Evolutionary conservation across 2,329 filamentous ascomycete genomes (phyloP), one percentile per base, ranked within the genome.

Genomic region (Calonectria pauciramosa): DNA sequence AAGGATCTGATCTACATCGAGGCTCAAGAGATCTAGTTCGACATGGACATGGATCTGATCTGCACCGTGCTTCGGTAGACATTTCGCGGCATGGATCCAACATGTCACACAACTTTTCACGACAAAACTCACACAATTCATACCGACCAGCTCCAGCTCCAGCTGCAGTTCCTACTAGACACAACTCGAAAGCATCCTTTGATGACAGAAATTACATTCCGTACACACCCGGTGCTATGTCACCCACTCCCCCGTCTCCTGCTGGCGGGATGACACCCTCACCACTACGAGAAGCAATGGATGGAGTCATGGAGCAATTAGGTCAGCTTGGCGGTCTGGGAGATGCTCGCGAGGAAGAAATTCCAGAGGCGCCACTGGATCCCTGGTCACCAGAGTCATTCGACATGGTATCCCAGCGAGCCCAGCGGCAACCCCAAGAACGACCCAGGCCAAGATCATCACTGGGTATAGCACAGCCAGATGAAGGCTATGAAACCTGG

Each of bases 341-440:
- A 23, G 88, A 93, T 79, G 88, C 91, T 52, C 89, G 90, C 71
- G 86, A 89, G 28, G 88, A 76, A 80, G 89, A 91, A 41, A 89
- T 90, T 34, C 89, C 91, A 0, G 89, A 91, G 52, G 87, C 90
- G 0, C 87, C 91, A 0, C 85, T 92, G 11, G 92, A 95, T 81
- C 93, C 96, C 6, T 99, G 97, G 97, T 97, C 96, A 0, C 96
- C 96, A 0, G 96, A 98, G 80, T 95, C 93, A 10, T 98, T 97
- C 81, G 93, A 91, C 71, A 85, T 91, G 83, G 85, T 90, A 4
- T 80, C 83, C 11, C 81, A 81, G 16, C 80, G 78, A 16, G 79
- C 83, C 3, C 80, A 73, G 34, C 77, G 78, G 30, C 81, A 76
- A 67, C 70, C 76, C 26, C 76, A 81, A 68, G 82, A 84, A 38